These are phyloP conservation scores for Cunninghamia lanceolata DNA, from an alignment of 75 land plant genomes.

Conservation along the genomic window DNA sequence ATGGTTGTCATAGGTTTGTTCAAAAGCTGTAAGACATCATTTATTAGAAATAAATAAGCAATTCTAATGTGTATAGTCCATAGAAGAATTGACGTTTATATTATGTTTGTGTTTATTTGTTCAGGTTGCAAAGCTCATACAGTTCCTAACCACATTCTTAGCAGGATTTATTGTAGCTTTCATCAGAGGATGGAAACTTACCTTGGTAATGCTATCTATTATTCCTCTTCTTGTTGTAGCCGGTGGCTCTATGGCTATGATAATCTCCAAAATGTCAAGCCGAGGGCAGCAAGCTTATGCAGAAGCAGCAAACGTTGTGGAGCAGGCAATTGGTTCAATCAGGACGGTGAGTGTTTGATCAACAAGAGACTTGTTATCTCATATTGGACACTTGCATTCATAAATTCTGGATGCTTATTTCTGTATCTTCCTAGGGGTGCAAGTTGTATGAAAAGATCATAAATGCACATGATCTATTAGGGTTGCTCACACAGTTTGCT, in stretches of 20 bases:
- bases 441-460: neutral
- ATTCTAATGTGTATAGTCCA: neutral
- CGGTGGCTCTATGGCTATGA: constrained; percentile 34
- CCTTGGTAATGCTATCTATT: constrained; percentile 45
- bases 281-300: constrained; percentile 56
- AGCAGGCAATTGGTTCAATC: constrained; percentile 55
- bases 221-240: constrained; percentile 49
- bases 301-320: constrained; percentile 53
- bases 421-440: neutral
- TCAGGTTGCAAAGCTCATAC: constrained; percentile 66
- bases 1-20: neutral
- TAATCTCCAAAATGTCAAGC: constrained; percentile 36
- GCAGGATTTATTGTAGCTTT: constrained; percentile 59
- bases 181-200: constrained; percentile 54
- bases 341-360: constrained; percentile 42
- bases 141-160: constrained; percentile 45
- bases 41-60: neutral
- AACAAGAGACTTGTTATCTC: neutral
- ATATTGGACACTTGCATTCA: neutral
- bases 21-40: neutral
- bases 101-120: constrained; percentile 17
- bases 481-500: neutral
- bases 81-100: neutral
- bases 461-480: neutral
- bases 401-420: neutral